These are phyloP conservation scores for Talaromyces trachyspermus DNA, from an alignment of 495 filamentous ascomycete species.

Conservation along the genomic window DNA sequence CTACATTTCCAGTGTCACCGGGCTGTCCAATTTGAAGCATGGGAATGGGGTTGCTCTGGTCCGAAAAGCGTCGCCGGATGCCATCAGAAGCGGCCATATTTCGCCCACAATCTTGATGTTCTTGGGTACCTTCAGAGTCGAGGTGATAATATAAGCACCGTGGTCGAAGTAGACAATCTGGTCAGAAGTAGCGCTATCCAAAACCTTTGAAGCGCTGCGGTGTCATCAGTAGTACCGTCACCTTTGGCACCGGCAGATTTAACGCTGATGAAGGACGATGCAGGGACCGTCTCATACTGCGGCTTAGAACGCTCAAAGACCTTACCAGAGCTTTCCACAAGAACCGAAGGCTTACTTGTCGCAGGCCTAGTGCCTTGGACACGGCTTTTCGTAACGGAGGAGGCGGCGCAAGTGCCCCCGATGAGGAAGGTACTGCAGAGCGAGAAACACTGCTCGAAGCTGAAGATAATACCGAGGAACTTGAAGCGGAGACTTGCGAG, in stretches of 20 bases:
- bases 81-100: conserved; percentile 85
- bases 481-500: too few species aligned
- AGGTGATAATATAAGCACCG: conserved; percentile 70
- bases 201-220: conserved; percentile 59
- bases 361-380: conserved; percentile 26
- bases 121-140: conserved; percentile 75
- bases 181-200: conserved; percentile 50
- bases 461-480: not conserved
- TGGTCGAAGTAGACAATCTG: conserved; percentile 82
- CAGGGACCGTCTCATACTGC: conserved; percentile 49
- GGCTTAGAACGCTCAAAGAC: conserved; percentile 64
- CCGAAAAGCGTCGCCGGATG: conserved; percentile 59
- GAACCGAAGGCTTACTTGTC: conserved; percentile 27
- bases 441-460: not conserved
- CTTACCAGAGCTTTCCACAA: conserved; percentile 35
- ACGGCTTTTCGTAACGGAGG: conserved; percentile 13
- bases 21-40: conserved; percentile 67
- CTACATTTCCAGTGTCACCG: conserved; percentile 60
- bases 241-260: conserved; percentile 73
- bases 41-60: conserved; percentile 60
- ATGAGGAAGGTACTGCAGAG: not conserved
- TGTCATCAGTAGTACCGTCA: conserved; percentile 57
- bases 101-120: conserved; percentile 81
- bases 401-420: conserved; percentile 23
- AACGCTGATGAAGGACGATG: conserved; percentile 56